Base-by-base conservation (phyloP, 148 eudicot genomes). In the Rhododendron henanense region DNA sequence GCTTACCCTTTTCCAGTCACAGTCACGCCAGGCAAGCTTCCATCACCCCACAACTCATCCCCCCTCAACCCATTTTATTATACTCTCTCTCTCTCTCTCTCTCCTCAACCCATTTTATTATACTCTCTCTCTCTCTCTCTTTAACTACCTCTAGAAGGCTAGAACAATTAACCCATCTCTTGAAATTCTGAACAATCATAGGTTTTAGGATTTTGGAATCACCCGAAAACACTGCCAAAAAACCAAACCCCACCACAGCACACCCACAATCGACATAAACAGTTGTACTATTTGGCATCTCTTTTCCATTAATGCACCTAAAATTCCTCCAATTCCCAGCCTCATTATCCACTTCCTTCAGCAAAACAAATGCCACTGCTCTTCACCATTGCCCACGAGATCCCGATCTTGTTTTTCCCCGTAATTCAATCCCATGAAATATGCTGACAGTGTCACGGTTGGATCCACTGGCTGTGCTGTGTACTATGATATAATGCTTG, bases 401-500 rank as follows among this genome's bases (percentile, higher is more conserved):
- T 15, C 28, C 21, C 13, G 39, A 75, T 76, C 31, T 45, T 82
- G 71, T 3, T 37, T 78, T 45, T 55, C 33, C 57, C 71, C 28
- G 18, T n/a, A 81, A 73, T 80, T 73, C 83, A 59, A 61, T 10
- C 85, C 71, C 71, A 50, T 21, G 25, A 35, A 79, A 31, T 73
- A 78, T n/a, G 59, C 74, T 21, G 35, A 9, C 16, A 6, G 13
- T 82, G 5, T 41, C 33, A 19, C 35, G 81, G 39, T 86, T 84
- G 87, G 94, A 92, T 94, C 89, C 88, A 83, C 90, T 41, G 45
- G 45, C 45, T 82, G 81, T 39, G 59, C 9, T 8, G 28, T 63
- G 69, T 63, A 9, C 28, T 65, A 63, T 65, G 13, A 10, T 85
- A 91, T 92, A 91, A 93, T 95, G 95, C 90, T 67, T 83, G 91